These are phyloP conservation scores for Hortaea sp. DNA, from an alignment of 2,329 filamentous ascomycete species.

Conservation along the genomic window DNA sequence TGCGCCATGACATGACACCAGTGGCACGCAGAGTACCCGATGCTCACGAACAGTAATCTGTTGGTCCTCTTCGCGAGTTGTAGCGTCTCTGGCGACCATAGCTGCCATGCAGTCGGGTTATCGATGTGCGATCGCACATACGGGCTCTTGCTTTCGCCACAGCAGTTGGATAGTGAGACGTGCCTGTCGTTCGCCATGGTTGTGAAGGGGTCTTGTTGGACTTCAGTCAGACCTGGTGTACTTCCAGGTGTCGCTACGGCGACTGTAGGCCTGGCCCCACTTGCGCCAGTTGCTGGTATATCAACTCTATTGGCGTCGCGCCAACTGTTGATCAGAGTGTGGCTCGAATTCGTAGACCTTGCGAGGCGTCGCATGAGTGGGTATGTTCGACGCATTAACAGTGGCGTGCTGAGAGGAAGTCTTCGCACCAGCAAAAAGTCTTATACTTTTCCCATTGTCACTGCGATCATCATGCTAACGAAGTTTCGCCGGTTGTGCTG, in stretches of 20 bases:
- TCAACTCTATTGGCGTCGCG: neutral
- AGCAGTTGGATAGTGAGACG: conserved; percentile 38
- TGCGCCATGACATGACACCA: conserved; percentile 85
- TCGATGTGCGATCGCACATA: conserved; percentile 65
- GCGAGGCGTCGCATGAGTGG: conserved; percentile 1
- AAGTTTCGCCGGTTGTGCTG: neutral
- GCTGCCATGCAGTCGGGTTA: conserved; percentile 86
- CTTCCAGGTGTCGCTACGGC: neutral
- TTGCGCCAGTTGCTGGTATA: neutral
- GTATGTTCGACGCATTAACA: neutral
- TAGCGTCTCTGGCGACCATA: conserved; percentile 69
- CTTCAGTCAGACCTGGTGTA: neutral
- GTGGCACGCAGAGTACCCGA: conserved; percentile 92
- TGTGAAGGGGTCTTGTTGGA: neutral
- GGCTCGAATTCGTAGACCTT: conserved; percentile 2
- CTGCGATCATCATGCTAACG: neutral
- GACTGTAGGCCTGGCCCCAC: neutral
- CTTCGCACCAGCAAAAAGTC: too few relatives aligned
- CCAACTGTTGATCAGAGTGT: neutral
- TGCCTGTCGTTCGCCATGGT: conserved; percentile 12
- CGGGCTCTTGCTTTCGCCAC: conserved; percentile 53
- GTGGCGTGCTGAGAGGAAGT: neutral
- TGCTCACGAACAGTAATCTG: conserved; percentile 83
- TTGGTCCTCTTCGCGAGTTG: conserved; percentile 70
- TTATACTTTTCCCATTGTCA: neutral